Conservation (phyloP, 176 grass and related monocot genomes). For the Phyllostachys edulis region DNA sequence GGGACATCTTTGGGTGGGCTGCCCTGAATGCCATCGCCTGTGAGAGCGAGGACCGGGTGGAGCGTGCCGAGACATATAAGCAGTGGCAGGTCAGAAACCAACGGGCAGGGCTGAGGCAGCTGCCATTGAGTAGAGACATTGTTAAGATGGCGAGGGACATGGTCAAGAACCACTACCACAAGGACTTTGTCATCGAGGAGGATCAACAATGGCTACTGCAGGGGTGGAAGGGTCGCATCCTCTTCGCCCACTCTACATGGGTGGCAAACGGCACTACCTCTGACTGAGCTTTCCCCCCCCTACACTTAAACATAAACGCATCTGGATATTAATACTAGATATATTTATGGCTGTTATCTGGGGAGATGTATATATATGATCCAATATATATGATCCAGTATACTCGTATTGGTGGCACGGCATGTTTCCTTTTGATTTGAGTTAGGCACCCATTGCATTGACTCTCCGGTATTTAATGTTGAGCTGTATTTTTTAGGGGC, state of each 20-base stretch:
- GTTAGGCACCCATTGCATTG: neutral
- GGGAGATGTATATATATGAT: constrained; percentile 23
- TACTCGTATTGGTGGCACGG: neutral
- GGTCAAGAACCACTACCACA: constrained; percentile 41
- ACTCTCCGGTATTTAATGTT: neutral
- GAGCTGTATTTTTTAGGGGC: neutral
- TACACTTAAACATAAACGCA: neutral
- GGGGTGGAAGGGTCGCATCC: constrained; percentile 58
- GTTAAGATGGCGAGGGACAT: constrained; percentile 30
- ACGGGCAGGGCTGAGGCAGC: constrained; percentile 46
- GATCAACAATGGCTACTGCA: constrained; percentile 52
- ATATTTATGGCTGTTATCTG: constrained; percentile 18
- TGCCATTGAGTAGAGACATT: constrained; percentile 31
- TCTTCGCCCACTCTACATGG: constrained; percentile 49
- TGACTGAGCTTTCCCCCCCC: neutral
- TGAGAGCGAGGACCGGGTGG: constrained; percentile 47
- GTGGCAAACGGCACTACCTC: neutral
- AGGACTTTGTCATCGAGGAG: constrained; percentile 47
- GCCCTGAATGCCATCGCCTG: constrained; percentile 49
- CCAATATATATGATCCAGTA: neutral
- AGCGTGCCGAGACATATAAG: constrained; percentile 54
- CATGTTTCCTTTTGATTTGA: neutral
- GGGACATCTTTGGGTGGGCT: constrained; percentile 36
- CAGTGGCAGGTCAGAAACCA: constrained; percentile 48
- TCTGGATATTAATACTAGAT: neutral